Evolutionary conservation across 2,329 filamentous ascomycete species (phyloP), one percentile per base, ranked within the genome.

Genomic region (Delphinella strobiligena): DNA sequence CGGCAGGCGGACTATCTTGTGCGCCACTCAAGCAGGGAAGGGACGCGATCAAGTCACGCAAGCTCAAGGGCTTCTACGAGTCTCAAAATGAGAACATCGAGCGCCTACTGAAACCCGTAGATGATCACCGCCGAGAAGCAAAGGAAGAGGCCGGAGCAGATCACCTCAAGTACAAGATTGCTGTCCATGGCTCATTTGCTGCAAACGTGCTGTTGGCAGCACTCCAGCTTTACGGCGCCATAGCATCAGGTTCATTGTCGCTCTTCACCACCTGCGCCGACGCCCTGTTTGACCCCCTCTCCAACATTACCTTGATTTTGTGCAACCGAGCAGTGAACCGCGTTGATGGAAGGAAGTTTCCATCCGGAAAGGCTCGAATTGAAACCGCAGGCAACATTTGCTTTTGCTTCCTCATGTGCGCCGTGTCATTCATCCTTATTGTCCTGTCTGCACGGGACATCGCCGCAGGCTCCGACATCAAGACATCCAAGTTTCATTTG

Each of bases 251-350:
- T 34, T 95, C 87, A n/a, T 73, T 96, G 27, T 94, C 89, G 4
- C 77, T 98, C 34, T 95, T 96, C 66, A 95, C 91, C 12, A 98
- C 89, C 47, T 93, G 93, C 83, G 89, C 88, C 12, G 91, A 98
- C 61, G 79, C 88, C 37, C 71, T 96, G 48, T 96, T 96, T 63
- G 91, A 96, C 56, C 91, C 87, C 7, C 57, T 93, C 53, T 89
- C 82, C 54, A 95, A 94, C 54, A 59, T 95, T 38, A 89, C 84
- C 1, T 71, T 96, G 11, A 86, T 96, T 42, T 61, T 94, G 29
- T 86, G 82, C 45, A 82, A 88, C 60, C 84, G 89, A 36, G 89
- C 91, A 36, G 86, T 95, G 49, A 82, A 82, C 51, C 78, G 76
- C 38, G 89, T 96, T 30, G 87, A 98, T 52, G 75, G 83, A 2